Evolutionary conservation across 2,329 filamentous ascomycete genomes (phyloP), one percentile per base, ranked within the genome.

Genomic region (Dichotomopilus funicola): DNA sequence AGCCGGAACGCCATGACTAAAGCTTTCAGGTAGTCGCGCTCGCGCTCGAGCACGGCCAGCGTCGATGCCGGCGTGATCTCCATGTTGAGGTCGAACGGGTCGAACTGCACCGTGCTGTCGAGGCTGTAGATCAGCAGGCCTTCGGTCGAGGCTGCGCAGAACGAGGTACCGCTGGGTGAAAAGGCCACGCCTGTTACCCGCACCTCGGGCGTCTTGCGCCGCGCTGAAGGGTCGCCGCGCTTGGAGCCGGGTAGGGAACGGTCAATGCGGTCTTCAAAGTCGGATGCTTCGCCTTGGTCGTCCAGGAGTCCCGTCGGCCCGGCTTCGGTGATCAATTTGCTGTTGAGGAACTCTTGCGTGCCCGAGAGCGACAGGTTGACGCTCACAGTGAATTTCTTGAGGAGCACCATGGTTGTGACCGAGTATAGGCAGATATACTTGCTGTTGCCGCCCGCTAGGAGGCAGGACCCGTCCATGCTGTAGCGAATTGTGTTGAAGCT

Each of bases 341-440:
- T 96, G 78, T 96, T 97, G 62, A 99, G 80, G 71, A 95, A 96
- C 70, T 99, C 94, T 67, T 97, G 92, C 0, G 94, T 99, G 47
- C 94, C 94, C 19, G 95, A 91, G 2, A 99, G 77, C 1, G 91
- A 95, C n/a, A 96, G 77, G 71, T 99, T 99, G 66, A 96, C 83
- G 64, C 89, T 95, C 65, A 97, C 91, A 1, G 92, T 96, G 68
- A 88, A 99, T 68, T 96, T 96, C 70, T 95, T 96, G 54, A 97
- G 77, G 9, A 99, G 75, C 0, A 94, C 90, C 70, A 94, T 91
- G 0, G 92, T 95, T 56, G 85, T 85, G 36, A 95, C 89, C n/a
- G 95, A 92, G 73, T 99, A 99, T 56, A 99, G 72, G 68, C 94
- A 97, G 51, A 99, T 96, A 71, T 95, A 96, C 74, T 99, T 99